A percentile compares a stretch with the other conserved stretches of the same genome.
phyloP scores from a whole-genome alignment of 2,329 filamentous ascomycete species.

The Pseudocercospora musae region DNA sequence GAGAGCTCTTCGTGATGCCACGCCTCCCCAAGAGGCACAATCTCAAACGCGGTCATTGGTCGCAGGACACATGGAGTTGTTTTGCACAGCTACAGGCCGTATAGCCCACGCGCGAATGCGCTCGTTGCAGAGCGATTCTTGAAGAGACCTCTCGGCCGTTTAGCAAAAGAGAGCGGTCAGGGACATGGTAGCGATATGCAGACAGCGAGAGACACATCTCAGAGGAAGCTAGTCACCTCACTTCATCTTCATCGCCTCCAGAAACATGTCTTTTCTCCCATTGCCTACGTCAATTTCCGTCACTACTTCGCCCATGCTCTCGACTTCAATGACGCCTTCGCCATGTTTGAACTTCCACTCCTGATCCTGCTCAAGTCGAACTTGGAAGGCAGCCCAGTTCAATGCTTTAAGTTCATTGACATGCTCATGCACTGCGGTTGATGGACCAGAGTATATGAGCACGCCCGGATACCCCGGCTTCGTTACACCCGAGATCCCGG shows the following conservation, averaged over 20 bases:
- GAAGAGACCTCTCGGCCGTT: too few relatives aligned
- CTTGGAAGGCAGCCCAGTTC: constrained; percentile 48
- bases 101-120: background rate
- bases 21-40: background rate
- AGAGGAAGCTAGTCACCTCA: constrained; percentile 7
- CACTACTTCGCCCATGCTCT: constrained; percentile 45
- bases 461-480: constrained; percentile 49
- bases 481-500: constrained; percentile 40
- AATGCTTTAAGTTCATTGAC: constrained; percentile 42
- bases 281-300: constrained; percentile 33
- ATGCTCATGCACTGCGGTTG: constrained; percentile 39
- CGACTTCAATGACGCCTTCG: constrained; percentile 41
- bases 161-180: background rate
- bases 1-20: background rate
- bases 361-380: constrained; percentile 40
- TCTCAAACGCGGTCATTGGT: background rate
- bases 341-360: constrained; percentile 42
- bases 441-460: constrained; percentile 43
- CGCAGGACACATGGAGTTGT: background rate
- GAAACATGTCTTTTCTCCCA: constrained; percentile 28
- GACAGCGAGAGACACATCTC: background rate
- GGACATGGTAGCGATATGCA: background rate
- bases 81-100: background rate
- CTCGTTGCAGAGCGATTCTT: background rate
- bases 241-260: constrained; percentile 37